A percentile compares a stretch with the other conserved stretches of the same genome.
phyloP scores from a whole-genome alignment of 805 yeast species.

The Nakazawaea populi region DNA sequence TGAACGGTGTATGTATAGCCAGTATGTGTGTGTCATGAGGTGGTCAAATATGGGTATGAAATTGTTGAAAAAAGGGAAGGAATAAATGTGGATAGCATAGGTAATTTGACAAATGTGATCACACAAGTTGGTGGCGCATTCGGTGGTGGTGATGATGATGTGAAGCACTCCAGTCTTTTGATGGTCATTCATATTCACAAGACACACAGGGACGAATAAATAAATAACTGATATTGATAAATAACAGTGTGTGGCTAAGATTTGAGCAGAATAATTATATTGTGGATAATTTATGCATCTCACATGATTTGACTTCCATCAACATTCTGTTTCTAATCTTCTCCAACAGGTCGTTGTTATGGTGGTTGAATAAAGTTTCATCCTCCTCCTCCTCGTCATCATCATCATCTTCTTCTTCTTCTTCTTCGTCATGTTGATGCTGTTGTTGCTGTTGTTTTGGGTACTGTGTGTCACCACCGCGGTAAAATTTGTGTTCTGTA shows the following conservation, averaged over 20 bases:
- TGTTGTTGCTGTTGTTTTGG: not conserved
- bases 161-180: too few species aligned
- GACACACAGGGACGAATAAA: too few species aligned
- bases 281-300: conserved; percentile 4
- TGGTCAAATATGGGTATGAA: too few species aligned
- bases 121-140: too few species aligned
- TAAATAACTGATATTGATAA: not conserved
- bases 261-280: not conserved
- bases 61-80: too few species aligned
- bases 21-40: too few species aligned
- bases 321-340: conserved; percentile 4
- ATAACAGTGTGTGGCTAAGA: too few species aligned
- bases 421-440: not conserved
- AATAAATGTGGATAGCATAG: too few species aligned
- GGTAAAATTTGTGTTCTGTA: not conserved
- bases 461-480: not conserved
- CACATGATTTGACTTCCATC: conserved; percentile 6
- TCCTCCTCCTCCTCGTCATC: conserved; percentile 6
- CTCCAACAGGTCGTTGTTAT: conserved; percentile 4
- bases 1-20: too few species aligned
- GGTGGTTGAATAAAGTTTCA: not conserved
- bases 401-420: not conserved
- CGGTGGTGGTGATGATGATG: too few species aligned
- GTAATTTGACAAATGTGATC: too few species aligned
- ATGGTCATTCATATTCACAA: too few species aligned